Base-by-base conservation (phyloP, 306 rosid genomes). In the Rosa multiflora region DNA sequence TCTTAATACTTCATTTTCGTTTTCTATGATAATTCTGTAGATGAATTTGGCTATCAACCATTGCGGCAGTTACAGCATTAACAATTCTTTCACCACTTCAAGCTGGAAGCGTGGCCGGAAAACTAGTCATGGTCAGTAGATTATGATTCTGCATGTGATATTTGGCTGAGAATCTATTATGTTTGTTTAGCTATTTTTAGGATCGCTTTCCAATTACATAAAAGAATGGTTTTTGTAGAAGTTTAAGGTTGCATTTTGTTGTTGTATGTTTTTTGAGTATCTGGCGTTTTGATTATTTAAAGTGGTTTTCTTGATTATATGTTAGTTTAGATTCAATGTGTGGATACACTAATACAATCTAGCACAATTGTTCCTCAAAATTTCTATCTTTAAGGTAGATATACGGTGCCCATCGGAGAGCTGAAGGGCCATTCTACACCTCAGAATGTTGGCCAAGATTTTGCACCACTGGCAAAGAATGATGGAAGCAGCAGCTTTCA, bases 1-100 rank as follows among this genome's bases (percentile, higher is more conserved):
- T 53, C 52, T 20, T 40, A n/a, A 42, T 39, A 13, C 46, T 80
- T 6, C 56, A 9, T 44, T 43, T 80, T 70, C 8, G 44, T 51
- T 8, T 51, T 70, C 42, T 48, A 1, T 56, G 18, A 17, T 75
- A 13, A 39, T 55, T 55, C 21, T 35, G n/a, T 79, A 85, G 81
- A 88, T 88, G 91, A 81, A 78, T 83, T 72, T 86, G 53, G 73
- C 64, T 62, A 29, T 82, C 70, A 83, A 77, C 81, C 62, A 78
- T 76, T 83, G 76, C 75, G 73, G 70, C 43, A 74, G 73, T 46
- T 76, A 61, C 66, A 78, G 75, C 46, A 12, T 67, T 42, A 73
- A 14, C 47, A 73, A 20, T 53, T 77, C 82, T 76, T 64, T 46
- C 82, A 53, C 51, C 66, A 71, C 75, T 72, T 66, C 82, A 29